Evolutionary conservation across 2,329 filamentous ascomycete species (phyloP).

Genomic region (Nectriaceae sp.): DNA sequence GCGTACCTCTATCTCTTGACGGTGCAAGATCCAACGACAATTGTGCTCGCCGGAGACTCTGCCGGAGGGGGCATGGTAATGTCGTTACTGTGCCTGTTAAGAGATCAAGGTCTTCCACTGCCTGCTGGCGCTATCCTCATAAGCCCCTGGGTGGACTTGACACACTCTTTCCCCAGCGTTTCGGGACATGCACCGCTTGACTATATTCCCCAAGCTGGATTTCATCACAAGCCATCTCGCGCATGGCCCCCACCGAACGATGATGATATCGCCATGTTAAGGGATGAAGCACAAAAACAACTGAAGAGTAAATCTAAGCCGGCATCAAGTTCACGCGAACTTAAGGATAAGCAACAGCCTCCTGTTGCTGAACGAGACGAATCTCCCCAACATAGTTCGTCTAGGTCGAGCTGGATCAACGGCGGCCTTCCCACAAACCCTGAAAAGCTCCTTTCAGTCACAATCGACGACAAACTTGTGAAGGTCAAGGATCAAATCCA

Average conservation of each 20-base stretch:
- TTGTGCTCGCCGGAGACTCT: constrained; percentile 88
- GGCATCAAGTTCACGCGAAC: constrained; percentile 18
- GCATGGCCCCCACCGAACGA: constrained; percentile 92
- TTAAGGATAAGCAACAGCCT: constrained; percentile 36
- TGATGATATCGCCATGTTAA: constrained; percentile 65
- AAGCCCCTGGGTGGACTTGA: constrained; percentile 94
- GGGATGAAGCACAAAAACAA: constrained; percentile 50
- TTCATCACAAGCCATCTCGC: constrained; percentile 84
- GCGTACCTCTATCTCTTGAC: constrained; percentile 83
- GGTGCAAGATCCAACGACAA: constrained; percentile 75
- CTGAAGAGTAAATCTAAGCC: constrained; percentile 27
- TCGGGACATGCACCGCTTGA: constrained; percentile 71
- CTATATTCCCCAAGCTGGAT: constrained; percentile 86
- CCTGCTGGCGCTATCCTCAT: constrained; percentile 90
- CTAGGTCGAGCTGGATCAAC: constrained; percentile 29
- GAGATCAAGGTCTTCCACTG: constrained; percentile 80
- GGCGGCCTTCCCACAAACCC: constrained; percentile 29
- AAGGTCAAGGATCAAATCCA: constrained; percentile 91
- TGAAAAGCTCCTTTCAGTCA: constrained; percentile 57
- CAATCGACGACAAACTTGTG: constrained; percentile 69
- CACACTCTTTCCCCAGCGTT: constrained; percentile 94
- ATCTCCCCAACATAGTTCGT: constrained; percentile 13
- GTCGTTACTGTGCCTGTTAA: constrained; percentile 74
- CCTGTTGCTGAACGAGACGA: constrained; percentile 31
- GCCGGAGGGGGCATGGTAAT: constrained; percentile 91